Evolutionary conservation across 2,329 filamentous ascomycete genomes (phyloP).

Genomic region (Hypoxylon sp.): DNA sequence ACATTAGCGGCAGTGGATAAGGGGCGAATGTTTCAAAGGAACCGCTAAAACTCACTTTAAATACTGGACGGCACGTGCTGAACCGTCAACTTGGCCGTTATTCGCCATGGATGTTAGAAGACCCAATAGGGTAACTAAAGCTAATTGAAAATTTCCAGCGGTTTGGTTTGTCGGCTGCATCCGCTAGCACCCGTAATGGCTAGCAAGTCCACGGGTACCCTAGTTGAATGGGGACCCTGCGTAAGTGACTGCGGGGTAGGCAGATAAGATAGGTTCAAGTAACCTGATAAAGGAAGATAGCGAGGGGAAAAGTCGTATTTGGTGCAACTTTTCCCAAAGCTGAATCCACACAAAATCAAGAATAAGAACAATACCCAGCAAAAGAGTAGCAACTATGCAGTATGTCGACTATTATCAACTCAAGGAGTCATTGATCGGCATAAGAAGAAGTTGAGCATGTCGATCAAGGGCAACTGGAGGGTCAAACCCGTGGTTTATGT

Average conservation of each 20-base stretch:
- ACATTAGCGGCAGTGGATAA: neutral
- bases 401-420: conserved; percentile 9
- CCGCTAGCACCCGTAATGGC: conserved; percentile 36
- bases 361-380: conserved; percentile 20
- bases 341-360: conserved; percentile 17
- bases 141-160: conserved; percentile 27
- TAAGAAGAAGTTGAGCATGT: conserved; percentile 18
- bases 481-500: conserved; percentile 36
- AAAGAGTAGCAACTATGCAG: conserved; percentile 7
- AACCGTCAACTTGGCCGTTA: conserved; percentile 44
- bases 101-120: conserved; percentile 40
- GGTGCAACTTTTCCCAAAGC: conserved; percentile 16
- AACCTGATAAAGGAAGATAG: conserved; percentile 5
- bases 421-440: conserved; percentile 27
- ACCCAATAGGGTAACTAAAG: conserved; percentile 7
- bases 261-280: conserved; percentile 17
- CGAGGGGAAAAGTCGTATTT: conserved; percentile 14
- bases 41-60: conserved; percentile 45
- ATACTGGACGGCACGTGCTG: conserved; percentile 48
- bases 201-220: too few species aligned
- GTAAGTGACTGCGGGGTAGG: conserved; percentile 32
- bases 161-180: conserved; percentile 43
- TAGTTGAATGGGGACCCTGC: conserved; percentile 38
- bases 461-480: conserved; percentile 32
- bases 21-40: neutral